Evolutionary conservation across 306 rosid genomes (phyloP).

Genomic region (Neltuma alba): DNA sequence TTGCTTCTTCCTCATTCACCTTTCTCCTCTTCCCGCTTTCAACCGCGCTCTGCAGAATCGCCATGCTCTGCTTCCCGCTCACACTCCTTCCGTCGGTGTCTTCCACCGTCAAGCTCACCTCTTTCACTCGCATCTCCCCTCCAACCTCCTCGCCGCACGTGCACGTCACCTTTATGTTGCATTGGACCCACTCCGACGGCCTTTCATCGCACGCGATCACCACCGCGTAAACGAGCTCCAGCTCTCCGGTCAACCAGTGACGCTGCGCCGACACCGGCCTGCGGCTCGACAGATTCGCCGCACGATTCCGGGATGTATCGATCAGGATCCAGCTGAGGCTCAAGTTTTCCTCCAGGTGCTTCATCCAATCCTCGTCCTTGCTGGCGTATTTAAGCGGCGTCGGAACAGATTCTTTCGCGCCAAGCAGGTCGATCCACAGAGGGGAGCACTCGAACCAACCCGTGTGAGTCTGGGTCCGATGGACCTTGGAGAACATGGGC

Average conservation of each 20-base stretch:
- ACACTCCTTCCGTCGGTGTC: conserved; percentile 73
- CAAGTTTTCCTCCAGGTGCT: conserved; percentile 55
- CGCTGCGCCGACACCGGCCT: conserved; percentile 52
- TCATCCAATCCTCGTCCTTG: conserved; percentile 40
- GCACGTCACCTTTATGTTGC: conserved; percentile 65
- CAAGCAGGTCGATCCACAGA: conserved; percentile 64
- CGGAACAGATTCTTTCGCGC: conserved; percentile 54
- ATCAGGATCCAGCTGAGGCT: conserved; percentile 76
- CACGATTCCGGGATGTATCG: conserved; percentile 54
- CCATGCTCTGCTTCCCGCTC: conserved; percentile 65
- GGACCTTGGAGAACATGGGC: conserved; percentile 59
- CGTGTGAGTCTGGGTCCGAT: conserved; percentile 44
- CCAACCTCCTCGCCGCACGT: conserved; percentile 63
- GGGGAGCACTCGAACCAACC: conserved; percentile 73
- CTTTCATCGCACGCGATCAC: conserved; percentile 35
- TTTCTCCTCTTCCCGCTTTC: conserved; percentile 52
- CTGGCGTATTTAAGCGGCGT: conserved; percentile 40
- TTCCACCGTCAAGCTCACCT: conserved; percentile 67
- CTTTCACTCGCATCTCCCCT: conserved; percentile 63
- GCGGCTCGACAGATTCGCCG: conserved; percentile 73
- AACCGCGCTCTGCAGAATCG: conserved; percentile 57
- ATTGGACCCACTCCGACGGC: conserved; percentile 41
- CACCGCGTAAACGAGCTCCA: conserved; percentile 56
- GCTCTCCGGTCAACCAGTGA: conserved; percentile 69
- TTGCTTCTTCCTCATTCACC: conserved; percentile 41